A percentile compares a stretch with the other conserved stretches of the same genome.
phyloP scores from a whole-genome alignment of 768 basidiomycete species.

The Rhizopogon vulgaris region DNA sequence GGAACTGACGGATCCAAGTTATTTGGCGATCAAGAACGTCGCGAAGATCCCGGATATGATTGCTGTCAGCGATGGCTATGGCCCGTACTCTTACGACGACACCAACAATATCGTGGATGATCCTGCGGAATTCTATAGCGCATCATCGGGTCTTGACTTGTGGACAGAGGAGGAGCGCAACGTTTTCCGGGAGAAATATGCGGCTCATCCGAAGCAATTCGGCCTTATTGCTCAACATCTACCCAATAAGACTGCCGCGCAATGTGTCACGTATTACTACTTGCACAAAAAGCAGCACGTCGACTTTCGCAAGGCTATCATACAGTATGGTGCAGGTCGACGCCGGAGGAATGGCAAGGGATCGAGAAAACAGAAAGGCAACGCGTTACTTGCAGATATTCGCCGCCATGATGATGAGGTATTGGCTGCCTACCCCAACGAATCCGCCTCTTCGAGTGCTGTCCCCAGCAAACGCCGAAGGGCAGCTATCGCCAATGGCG shows the following conservation, averaged over 20 bases:
- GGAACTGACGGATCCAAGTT: conserved; percentile 87
- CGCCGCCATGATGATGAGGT: conserved; percentile 58
- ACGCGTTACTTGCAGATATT: conserved; percentile 77
- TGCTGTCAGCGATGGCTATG: conserved; percentile 52
- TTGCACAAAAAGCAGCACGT: conserved; percentile 86
- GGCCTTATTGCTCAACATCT: conserved; percentile 81
- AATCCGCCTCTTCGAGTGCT: conserved; percentile 20
- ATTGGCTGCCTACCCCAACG: conserved; percentile 16
- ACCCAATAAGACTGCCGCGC: conserved; percentile 76
- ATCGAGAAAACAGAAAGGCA: conserved; percentile 73
- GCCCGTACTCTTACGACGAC: conserved; percentile 73
- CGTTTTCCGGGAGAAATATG: conserved; percentile 75
- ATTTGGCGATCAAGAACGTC: conserved; percentile 79
- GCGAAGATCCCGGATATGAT: conserved; percentile 92
- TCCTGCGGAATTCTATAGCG: conserved; percentile 71
- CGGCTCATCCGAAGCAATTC: conserved; percentile 88
- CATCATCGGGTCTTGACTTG: conserved; percentile 65
- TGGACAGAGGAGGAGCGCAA: conserved; percentile 87
- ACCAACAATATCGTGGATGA: conserved; percentile 76
- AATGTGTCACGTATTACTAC: conserved; percentile 94
- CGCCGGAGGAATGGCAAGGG: conserved; percentile 49
- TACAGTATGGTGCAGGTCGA: conserved; percentile 60
- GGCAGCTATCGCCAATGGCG: conserved; percentile 21
- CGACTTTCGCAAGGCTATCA: conserved; percentile 75
- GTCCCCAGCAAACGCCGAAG: conserved; percentile 36